Base-by-base conservation (phyloP, 164 flowering plant genomes). In the Liriodendron chinense region DNA sequence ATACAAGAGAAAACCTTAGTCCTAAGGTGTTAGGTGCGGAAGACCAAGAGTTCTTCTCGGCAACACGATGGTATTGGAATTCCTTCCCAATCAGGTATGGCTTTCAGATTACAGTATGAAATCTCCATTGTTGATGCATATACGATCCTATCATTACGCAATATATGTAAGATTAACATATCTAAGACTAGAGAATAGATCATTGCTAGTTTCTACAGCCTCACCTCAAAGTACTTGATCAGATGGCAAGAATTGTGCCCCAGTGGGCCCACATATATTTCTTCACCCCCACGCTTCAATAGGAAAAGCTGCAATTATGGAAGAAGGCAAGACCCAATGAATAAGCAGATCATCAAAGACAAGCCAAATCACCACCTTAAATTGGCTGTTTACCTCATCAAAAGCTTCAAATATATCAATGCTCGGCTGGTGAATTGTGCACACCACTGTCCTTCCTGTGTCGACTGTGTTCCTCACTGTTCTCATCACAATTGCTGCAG, bases 351-450 rank as follows among this genome's bases (percentile, higher is more conserved):
- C 20, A 1, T 7, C 8, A 64, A 64, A 62, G 25, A 20, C 5
- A 65, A 26, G 68, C 16, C 47, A 67, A 64, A 5, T 64, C 70
- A 67, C 13, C 26, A 67, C n/a, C 7, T 22, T 7, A 34, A 24
- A 72, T 18, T 53, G 34, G 25, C 24, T 64, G 68, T 75, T 75
- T 49, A 86, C 87, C 86, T 87, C 89, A 68, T 87, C 89, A 59
- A 87, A 87, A 1, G 89, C 74, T 69, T 87, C 89, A 70, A 87
- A 87, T 65, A 87, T 85, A 74, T 86, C 87, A 50, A 87, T 87
- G 75, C 89, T 87, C n/a, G 89, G 89, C 74, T 87, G 89, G 79
- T 87, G 89, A 50, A 87, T 87, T 64, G 89, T 87, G 87, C 89
- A 87, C 43, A 87, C 89, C 25, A 87, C 87, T 9, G 87, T 87